Percentiles rank a stretch among this genome's conserved stretches.
These are phyloP conservation scores for Colletotrichum euphorbiae DNA, from an alignment of 2,329 filamentous ascomycete species.

Conservation along the genomic window DNA sequence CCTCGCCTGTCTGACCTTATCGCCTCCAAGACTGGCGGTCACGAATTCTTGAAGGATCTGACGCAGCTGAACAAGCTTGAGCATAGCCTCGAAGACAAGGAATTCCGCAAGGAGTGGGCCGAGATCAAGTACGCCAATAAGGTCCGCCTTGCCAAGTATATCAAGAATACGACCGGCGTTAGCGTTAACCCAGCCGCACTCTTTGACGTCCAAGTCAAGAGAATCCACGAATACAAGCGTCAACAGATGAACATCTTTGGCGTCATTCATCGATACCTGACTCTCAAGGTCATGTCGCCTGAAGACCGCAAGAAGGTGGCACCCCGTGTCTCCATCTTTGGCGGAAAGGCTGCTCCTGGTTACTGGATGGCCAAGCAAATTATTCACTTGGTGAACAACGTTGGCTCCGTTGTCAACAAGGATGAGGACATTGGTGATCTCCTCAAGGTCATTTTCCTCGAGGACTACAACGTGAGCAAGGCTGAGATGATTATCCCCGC, in stretches of 20 bases:
- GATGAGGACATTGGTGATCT: conserved; percentile 92
- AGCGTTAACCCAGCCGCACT: conserved; percentile 87
- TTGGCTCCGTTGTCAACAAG: conserved; percentile 90
- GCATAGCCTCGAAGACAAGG: conserved; percentile 83
- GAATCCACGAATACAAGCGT: conserved; percentile 99
- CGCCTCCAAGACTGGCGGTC: conserved; percentile 84
- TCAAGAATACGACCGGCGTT: conserved; percentile 83
- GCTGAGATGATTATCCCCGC: conserved; percentile 96
- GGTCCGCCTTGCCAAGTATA: conserved; percentile 88
- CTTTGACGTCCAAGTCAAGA: conserved; percentile 98
- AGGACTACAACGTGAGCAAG: conserved; percentile 99
- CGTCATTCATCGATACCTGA: conserved; percentile 93
- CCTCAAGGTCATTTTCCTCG: conserved; percentile 96
- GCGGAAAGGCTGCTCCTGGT: conserved; percentile 95
- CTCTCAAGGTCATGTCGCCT: conserved; percentile 84
- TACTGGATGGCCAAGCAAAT: conserved; percentile 99
- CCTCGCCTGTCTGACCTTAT: conserved; percentile 92
- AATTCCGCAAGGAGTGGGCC: conserved; percentile 93
- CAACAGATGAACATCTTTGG: conserved; percentile 99
- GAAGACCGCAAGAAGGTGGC: conserved; percentile 88
- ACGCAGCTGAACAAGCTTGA: conserved; percentile 89
- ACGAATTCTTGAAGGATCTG: conserved; percentile 90
- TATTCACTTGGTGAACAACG: conserved; percentile 95
- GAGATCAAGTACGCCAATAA: conserved; percentile 99
- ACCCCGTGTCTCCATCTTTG: conserved; percentile 94